A percentile compares a stretch with the other conserved stretches of the same genome.
These are phyloP conservation scores for Calonectria pauciramosa DNA, from an alignment of 2,329 filamentous ascomycete genomes.

Conservation along the genomic window DNA sequence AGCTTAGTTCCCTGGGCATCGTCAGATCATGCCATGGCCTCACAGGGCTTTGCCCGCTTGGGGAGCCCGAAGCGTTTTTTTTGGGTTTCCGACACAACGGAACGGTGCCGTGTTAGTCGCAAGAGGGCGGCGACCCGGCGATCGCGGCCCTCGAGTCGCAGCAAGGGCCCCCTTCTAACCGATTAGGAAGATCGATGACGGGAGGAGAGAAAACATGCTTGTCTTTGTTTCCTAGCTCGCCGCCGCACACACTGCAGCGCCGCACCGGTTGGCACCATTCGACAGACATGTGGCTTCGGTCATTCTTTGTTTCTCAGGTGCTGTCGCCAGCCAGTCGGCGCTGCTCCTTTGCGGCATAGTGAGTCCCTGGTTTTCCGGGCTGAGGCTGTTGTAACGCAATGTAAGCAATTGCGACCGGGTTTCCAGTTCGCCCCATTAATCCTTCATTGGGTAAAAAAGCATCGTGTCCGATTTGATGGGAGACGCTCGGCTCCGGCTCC, in stretches of 20 bases:
- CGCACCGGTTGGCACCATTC: background rate
- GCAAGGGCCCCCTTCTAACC: background rate
- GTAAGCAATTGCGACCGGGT: background rate
- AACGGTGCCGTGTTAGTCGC: conserved; percentile 4
- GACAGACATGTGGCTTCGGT: background rate
- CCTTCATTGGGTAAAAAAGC: background rate
- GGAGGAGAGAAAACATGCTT: background rate
- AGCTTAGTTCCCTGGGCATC: background rate
- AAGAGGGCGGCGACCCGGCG: background rate
- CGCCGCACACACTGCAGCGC: background rate
- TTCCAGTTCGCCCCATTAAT: background rate
- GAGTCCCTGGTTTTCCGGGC: background rate
- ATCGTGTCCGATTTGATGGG: background rate
- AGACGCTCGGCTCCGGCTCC: background rate
- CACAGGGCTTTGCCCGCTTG: background rate
- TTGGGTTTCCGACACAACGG: background rate
- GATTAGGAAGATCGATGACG: background rate
- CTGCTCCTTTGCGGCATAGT: background rate
- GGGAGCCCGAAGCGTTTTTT: background rate
- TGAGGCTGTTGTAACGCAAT: background rate
- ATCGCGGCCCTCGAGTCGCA: background rate
- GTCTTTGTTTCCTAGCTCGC: background rate
- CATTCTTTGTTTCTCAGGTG: background rate
- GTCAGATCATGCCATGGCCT: background rate
- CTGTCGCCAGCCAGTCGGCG: background rate